phyloP scores from a whole-genome alignment of 2,329 filamentous ascomycete genomes.

The Cordyceps javanica region DNA sequence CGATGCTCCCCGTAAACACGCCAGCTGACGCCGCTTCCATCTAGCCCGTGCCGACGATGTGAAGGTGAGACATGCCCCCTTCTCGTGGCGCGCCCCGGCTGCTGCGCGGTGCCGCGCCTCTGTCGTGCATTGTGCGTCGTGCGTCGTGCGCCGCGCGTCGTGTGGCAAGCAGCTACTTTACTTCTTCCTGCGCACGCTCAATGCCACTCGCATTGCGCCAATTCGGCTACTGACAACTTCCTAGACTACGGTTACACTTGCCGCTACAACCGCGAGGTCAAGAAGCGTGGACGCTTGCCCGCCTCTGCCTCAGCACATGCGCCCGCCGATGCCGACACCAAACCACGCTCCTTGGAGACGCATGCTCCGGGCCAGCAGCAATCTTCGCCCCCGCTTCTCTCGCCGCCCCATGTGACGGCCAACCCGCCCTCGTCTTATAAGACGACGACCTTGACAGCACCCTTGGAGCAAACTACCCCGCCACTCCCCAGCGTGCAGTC shows the following conservation, averaged over 20 bases:
- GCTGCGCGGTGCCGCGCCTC: neutral
- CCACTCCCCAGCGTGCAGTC: constrained; percentile 2
- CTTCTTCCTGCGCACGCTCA: too few relatives aligned
- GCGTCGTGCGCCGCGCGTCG: neutral
- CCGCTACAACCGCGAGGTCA: constrained; percentile 30
- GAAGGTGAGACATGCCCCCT: constrained; percentile 24
- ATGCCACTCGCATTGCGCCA: neutral
- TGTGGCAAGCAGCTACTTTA: too few relatives aligned
- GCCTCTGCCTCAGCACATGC: constrained; percentile 15
- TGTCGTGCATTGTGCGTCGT: too few relatives aligned
- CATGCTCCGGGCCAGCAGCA: neutral
- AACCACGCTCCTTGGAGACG: neutral
- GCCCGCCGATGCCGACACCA: neutral
- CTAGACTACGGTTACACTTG: constrained; percentile 33
- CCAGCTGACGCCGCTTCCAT: neutral
- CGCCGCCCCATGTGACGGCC: neutral
- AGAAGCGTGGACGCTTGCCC: constrained; percentile 31
- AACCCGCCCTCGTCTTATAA: neutral
- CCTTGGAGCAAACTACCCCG: neutral
- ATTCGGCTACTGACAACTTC: neutral
- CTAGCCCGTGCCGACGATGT: constrained; percentile 28
- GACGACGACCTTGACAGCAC: neutral
- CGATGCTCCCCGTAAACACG: neutral
- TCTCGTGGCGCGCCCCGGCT: neutral
- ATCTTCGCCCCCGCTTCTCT: constrained; percentile 1